Conservation (phyloP, 202 grass and related monocot genomes). For the Setaria italica region DNA sequence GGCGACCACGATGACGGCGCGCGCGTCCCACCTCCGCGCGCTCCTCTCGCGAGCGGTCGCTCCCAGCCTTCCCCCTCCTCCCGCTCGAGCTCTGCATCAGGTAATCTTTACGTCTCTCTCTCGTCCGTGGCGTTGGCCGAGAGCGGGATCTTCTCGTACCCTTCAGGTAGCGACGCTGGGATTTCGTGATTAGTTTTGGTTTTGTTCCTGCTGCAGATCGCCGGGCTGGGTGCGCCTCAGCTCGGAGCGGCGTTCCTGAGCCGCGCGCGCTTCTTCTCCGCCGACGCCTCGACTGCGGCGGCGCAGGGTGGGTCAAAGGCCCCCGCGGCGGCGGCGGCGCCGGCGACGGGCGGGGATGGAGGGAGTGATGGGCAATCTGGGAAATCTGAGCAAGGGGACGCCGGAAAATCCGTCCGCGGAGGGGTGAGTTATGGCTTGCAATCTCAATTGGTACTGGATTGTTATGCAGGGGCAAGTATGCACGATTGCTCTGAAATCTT, state of each 20-base stretch:
- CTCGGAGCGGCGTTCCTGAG: neutral
- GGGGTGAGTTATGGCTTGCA: conserved; percentile 46
- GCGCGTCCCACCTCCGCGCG: conserved; percentile 23
- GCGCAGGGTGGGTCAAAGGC: conserved; percentile 37
- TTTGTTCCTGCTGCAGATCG: neutral
- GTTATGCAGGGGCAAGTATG: neutral
- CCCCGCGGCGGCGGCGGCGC: neutral
- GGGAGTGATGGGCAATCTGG: conserved; percentile 21
- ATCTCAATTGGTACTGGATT: neutral
- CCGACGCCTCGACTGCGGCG: neutral
- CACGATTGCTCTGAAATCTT: neutral
- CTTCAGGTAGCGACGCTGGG: too few relatives aligned
- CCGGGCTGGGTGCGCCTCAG: neutral
- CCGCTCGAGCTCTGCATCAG: neutral
- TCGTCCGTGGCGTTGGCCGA: neutral
- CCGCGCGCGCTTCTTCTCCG: conserved; percentile 35
- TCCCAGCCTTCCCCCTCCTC: neutral
- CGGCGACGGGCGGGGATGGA: neutral
- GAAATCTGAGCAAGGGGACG: conserved; percentile 50
- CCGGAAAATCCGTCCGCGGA: conserved; percentile 45
- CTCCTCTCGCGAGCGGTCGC: conserved; percentile 39
- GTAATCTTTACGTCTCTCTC: neutral
- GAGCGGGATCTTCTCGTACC: neutral
- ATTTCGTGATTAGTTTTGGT: neutral
- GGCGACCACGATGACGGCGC: conserved; percentile 12